Evolutionary conservation across 768 basidiomycete genomes (phyloP), one percentile per base, ranked within the genome.

Genomic region (Xanthoconium stramineum): DNA sequence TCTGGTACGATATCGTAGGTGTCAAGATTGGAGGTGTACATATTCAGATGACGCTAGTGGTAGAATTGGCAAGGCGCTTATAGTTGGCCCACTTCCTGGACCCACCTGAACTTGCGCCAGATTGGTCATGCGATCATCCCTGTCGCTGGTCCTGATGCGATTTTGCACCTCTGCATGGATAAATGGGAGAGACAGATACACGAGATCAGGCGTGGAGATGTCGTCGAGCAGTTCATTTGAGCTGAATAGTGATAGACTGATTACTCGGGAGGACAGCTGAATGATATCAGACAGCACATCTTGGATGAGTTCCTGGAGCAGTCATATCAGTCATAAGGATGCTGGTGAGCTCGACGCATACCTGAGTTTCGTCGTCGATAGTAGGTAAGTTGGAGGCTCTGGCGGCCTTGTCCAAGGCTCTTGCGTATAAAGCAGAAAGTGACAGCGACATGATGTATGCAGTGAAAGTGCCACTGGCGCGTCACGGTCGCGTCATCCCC

Each of bases 161-260:
- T 82, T 79, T 63, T 84, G 79, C 29, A 88, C 78, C 60, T 93
- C 86, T 19, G 86, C 82, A 36, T 76, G 67, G 20, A 84, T 78
- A 65, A 80, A 94, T 0, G 89, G 86, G 5, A 91, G 83, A 39
- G 85, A 76, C 12, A 96, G 76, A 70, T 91, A 94, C 2, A 86
- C 73, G 36, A 94, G 73, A 73, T 94, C 84, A 35, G 77, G 72
- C 2, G 92, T 91, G 3, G 88, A 77, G 53, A 96, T 84, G 69
- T 96, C 93, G 44, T 92, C 88, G 17, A 94, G 74, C 0, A 77
- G 78, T 65, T 96, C 93, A 64, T 95, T 95, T 5, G 85, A 76
- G 55, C 91, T 94, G 74, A 95, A 93, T 36, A 95, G 72, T 0
- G 83, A 81, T 43, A 94, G 75, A 38, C 77, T 78, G 28, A 78